A percentile compares a stretch with the other conserved stretches of the same genome.
Conservation (phyloP, 441 rosid species). For the Macaranga tanarius region DNA sequence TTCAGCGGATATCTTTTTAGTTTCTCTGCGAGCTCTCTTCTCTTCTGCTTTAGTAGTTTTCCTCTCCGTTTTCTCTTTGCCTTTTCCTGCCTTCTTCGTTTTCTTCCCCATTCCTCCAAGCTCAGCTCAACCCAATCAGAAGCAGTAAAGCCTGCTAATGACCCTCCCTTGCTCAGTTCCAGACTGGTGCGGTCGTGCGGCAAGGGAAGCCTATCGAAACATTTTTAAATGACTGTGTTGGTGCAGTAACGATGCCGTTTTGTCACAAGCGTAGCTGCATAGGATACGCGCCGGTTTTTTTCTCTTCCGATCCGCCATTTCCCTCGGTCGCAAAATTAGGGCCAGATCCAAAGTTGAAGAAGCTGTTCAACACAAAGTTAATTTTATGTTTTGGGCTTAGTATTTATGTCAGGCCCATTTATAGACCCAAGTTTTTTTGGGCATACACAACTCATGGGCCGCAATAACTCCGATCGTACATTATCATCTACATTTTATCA, state of each 20-base stretch:
- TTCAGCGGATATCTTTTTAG: slow-evolving; percentile 84
- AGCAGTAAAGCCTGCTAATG: no score
- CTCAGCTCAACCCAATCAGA: background rate
- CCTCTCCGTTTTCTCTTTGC: slow-evolving; percentile 85
- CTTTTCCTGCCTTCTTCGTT: slow-evolving; percentile 87
- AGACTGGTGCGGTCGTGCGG: background rate
- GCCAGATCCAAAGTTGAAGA: background rate
- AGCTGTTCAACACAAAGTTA: no score
- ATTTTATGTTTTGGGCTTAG: no score
- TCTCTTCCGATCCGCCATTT: background rate
- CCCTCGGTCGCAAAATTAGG: background rate
- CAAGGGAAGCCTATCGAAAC: background rate
- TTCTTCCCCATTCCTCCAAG: slow-evolving; percentile 69
- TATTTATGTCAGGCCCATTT: no score
- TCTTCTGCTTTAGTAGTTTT: slow-evolving; percentile 89
- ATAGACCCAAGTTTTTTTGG: no score
- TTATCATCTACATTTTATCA: no score
- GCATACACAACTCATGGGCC: no score
- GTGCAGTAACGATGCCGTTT: background rate
- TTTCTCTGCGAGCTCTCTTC: slow-evolving; percentile 78
- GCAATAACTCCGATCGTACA: no score
- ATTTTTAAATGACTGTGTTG: background rate
- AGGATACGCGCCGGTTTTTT: background rate
- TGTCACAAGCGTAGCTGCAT: no score
- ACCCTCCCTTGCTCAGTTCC: no score